Evolutionary conservation across 169 alveolate species (phyloP), one percentile per base, ranked within the genome.

Genomic region (Cryptosporidium ubiquitum): DNA sequence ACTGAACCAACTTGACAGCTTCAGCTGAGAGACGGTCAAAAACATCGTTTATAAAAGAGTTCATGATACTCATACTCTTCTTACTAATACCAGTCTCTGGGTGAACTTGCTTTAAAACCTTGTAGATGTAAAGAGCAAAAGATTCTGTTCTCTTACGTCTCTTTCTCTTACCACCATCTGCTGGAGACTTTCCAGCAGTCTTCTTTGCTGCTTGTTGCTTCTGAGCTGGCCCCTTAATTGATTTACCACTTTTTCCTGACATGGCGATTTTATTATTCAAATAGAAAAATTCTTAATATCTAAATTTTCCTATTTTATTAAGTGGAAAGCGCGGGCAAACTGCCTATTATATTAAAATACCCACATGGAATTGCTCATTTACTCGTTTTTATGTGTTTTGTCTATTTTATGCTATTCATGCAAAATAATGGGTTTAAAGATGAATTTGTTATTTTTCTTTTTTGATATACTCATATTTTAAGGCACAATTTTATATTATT

Each of bases 1-100:
- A 97, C 94, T 98, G 97, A 91, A 97, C 98, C 93, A 98, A 96
- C 93, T 97, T 96, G 73, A 98, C 96, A 84, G 99, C 98, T 91
- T 98, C 99, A 60, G 97, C 96, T 74, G 98, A 98, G 92, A 97
- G 95, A 93, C 99, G 95, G 95, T 97, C 99, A 95, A 98, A 97
- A 92, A 96, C 96, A 94, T 98, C 99, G 93, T 97, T 96, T 74
- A 97, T 96, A 94, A 98, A 97, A 26, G 99, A 98, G 95, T 98
- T 98, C 99, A 98, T 98, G 94, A 98, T 98, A 92, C 96, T 96
- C 99, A 98, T 98, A 61, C 99, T 96, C 94, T 97, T 97, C 97
- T 97, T 98, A 85, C 99, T 96, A 91, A 98, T 97, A 73, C 99
- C 99, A 70, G 98, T 97, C 86, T 98, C 99, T 39, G 99, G 99